Evolutionary conservation across 1,284 basidiomycete genomes (phyloP).

Genomic region (Sanghuangporus baumii): DNA sequence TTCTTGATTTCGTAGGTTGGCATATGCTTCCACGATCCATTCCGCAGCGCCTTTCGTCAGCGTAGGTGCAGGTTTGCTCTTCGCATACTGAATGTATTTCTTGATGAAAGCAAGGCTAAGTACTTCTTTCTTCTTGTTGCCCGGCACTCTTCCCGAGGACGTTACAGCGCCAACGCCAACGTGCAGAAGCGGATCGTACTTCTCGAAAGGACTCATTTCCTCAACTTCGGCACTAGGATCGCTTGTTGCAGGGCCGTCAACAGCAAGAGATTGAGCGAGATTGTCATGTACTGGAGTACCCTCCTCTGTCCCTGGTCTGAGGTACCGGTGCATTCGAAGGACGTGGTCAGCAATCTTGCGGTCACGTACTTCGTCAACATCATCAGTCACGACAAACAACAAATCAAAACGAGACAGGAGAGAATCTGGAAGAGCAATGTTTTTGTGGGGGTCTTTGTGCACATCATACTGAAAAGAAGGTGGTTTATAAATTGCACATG

Average conservation of each 20-base stretch:
- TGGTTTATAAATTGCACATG: constrained; percentile 2
- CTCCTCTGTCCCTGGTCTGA: constrained; percentile 95
- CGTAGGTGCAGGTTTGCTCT: constrained; percentile 79
- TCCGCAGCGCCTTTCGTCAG: constrained; percentile 93
- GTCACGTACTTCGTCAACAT: constrained; percentile 93
- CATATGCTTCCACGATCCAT: constrained; percentile 91
- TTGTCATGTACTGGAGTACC: constrained; percentile 87
- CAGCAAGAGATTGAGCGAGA: constrained; percentile 80
- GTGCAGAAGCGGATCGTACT: constrained; percentile 94
- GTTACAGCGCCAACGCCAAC: constrained; percentile 58
- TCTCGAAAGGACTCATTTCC: constrained; percentile 87
- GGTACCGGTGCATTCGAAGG: constrained; percentile 94
- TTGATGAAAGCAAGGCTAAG: constrained; percentile 94
- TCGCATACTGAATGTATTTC: constrained; percentile 98
- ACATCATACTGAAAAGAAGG: constrained; percentile 84
- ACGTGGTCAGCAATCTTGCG: constrained; percentile 97
- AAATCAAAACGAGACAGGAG: constrained; percentile 98
- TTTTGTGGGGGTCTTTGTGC: constrained; percentile 98
- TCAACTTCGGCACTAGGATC: constrained; percentile 48
- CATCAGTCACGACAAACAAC: constrained; percentile 97
- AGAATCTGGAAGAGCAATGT: constrained; percentile 98
- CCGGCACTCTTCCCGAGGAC: constrained; percentile 50
- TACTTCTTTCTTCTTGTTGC: constrained; percentile 75
- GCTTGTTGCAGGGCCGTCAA: constrained; percentile 67
- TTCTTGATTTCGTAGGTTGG: constrained; percentile 88